Evolutionary conservation across 2,329 filamentous ascomycete species (phyloP).

Genomic region (Pestalotiopsis sp.): DNA sequence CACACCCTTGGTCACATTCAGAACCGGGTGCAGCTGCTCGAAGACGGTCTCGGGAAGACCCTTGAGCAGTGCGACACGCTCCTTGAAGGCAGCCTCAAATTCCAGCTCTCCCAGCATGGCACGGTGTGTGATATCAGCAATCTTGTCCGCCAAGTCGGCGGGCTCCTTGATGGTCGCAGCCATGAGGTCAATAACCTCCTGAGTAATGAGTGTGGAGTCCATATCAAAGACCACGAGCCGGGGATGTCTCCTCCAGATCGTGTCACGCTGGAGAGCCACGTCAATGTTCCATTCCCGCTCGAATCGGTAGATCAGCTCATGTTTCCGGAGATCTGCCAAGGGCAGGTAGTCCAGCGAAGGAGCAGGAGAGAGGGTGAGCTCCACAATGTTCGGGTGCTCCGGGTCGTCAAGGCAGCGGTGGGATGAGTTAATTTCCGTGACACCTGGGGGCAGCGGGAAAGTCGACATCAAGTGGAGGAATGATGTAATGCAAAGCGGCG

Average conservation of each 20-base stretch:
- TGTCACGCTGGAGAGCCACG: conserved; percentile 74
- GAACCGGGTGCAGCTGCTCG: conserved; percentile 69
- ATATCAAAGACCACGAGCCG: conserved; percentile 95
- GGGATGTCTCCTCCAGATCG: conserved; percentile 74
- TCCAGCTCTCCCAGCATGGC: conserved; percentile 97
- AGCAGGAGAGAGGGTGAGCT: conserved; percentile 62
- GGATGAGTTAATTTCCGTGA: conserved; percentile 56
- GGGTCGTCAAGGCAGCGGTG: conserved; percentile 65
- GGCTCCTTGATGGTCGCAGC: conserved; percentile 72
- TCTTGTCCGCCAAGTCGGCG: conserved; percentile 73
- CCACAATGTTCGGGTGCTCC: conserved; percentile 62
- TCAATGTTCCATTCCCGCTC: conserved; percentile 90
- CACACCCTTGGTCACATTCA: conserved; percentile 82
- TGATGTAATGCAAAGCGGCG: conserved; percentile 63
- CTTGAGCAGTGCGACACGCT: conserved; percentile 76
- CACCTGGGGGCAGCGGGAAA: conserved; percentile 55
- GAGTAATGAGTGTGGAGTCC: conserved; percentile 95
- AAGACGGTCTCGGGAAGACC: conserved; percentile 80
- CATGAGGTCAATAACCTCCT: conserved; percentile 96
- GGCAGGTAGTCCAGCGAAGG: conserved; percentile 64
- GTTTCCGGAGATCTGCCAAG: conserved; percentile 70
- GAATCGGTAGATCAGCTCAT: conserved; percentile 80
- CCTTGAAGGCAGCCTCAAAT: conserved; percentile 80
- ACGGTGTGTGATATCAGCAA: conserved; percentile 85
- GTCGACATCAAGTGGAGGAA: conserved; percentile 67